These are phyloP conservation scores for Tylopilus plumbeoviolaceoides DNA, from an alignment of 768 basidiomycete species.

Conservation along the genomic window DNA sequence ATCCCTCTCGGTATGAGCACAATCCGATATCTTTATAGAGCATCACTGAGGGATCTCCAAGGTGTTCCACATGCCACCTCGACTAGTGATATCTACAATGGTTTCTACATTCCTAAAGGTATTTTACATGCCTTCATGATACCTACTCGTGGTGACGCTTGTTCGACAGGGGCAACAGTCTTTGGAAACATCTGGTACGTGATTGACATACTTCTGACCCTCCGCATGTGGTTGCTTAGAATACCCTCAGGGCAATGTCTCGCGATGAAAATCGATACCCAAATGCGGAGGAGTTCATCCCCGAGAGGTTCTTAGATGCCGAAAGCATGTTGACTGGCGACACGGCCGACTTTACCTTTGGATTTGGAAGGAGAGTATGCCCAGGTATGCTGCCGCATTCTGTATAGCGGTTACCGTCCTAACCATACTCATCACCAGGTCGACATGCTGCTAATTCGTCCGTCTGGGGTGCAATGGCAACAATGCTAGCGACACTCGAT, in stretches of 20 bases:
- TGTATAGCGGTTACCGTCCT: neutral
- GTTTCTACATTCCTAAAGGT: constrained; percentile 51
- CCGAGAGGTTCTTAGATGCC: constrained; percentile 10
- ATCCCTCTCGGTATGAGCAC: constrained; percentile 1
- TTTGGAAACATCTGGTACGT: constrained; percentile 14
- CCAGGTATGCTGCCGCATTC: constrained; percentile 4
- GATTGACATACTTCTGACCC: neutral
- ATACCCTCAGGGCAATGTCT: constrained; percentile 13
- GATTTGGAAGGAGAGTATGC: constrained; percentile 16
- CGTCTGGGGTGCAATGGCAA: constrained; percentile 10
- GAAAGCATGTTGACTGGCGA: constrained; percentile 10
- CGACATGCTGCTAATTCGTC: constrained; percentile 5
- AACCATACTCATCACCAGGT: neutral
- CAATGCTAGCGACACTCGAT: constrained; percentile 20
- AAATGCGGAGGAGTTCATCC: constrained; percentile 11
- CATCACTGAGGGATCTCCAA: neutral
- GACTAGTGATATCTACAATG: constrained; percentile 38
- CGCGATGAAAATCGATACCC: constrained; percentile 20
- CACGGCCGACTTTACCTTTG: constrained; percentile 10
- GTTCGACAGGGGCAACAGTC: constrained; percentile 7
- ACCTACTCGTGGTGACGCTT: neutral
- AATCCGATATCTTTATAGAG: neutral
- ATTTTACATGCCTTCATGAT: neutral
- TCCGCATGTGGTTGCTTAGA: neutral
- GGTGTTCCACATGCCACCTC: constrained; percentile 23